Conservation (phyloP, 2,329 filamentous ascomycete species). For the Shiraia sp. region DNA sequence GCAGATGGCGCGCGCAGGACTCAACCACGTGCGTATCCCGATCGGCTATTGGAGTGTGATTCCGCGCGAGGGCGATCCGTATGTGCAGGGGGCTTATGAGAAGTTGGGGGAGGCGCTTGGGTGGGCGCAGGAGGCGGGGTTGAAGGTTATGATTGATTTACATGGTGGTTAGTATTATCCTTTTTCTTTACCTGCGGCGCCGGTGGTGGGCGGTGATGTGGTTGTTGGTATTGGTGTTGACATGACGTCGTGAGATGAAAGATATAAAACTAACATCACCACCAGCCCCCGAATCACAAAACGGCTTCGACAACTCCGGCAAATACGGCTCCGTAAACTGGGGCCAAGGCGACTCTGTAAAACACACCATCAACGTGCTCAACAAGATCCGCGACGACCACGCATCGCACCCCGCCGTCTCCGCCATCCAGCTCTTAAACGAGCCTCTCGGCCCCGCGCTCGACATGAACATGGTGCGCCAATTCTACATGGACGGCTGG, state of each 20-base stretch:
- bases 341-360: constrained; percentile 50
- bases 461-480: constrained; percentile 48
- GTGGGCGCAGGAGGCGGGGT: constrained; percentile 61
- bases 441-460: constrained; percentile 51
- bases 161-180: constrained; percentile 60
- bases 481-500: constrained; percentile 56
- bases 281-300: constrained; percentile 64
- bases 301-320: constrained; percentile 70
- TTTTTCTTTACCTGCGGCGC: too few species aligned
- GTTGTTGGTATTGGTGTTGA: too few species aligned
- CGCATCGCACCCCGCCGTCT: constrained; percentile 50
- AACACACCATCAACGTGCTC: constrained; percentile 47
- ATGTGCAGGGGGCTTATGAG: constrained; percentile 64
- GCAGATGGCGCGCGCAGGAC: constrained; percentile 58
- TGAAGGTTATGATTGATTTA: constrained; percentile 70
- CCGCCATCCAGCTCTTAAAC: constrained; percentile 53
- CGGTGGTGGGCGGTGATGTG: too few species aligned
- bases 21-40: constrained; percentile 68
- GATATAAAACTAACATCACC: too few species aligned
- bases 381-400: constrained; percentile 54
- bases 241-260: too few species aligned
- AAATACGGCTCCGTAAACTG: constrained; percentile 51
- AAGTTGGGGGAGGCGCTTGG: constrained; percentile 61
- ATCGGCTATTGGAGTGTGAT: constrained; percentile 68
- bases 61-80: constrained; percentile 59